phyloP scores from a whole-genome alignment of 2,329 filamentous ascomycete genomes.

The Clonostachys rosea region DNA sequence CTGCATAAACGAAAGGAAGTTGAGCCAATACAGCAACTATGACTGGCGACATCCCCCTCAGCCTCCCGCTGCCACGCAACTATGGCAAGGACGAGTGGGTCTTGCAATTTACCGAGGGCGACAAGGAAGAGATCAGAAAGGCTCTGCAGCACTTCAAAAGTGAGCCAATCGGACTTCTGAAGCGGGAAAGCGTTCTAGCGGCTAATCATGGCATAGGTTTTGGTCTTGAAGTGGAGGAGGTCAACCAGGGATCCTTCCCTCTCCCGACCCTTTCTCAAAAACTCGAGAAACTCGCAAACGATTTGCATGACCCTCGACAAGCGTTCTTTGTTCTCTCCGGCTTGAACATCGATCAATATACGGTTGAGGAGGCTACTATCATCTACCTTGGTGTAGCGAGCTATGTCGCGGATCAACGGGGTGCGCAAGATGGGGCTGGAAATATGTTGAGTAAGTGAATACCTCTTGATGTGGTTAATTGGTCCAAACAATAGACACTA shows the following conservation, averaged over 20 bases:
- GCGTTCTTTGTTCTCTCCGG: conserved; percentile 2
- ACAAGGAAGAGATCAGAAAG: not conserved
- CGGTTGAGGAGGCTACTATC: not conserved
- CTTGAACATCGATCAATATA: not conserved
- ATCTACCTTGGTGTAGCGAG: conserved; percentile 1
- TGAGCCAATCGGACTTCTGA: no score
- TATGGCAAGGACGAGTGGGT: not conserved
- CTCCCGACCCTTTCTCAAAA: conserved; percentile 1
- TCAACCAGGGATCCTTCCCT: not conserved
- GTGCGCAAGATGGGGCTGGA: not conserved
- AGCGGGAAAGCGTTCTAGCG: no score
- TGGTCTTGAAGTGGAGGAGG: no score
- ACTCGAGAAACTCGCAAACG: not conserved
- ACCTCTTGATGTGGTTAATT: not conserved
- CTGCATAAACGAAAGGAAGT: no score
- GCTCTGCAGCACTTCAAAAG: not conserved
- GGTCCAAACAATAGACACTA: not conserved
- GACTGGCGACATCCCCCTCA: no score
- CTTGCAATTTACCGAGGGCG: not conserved
- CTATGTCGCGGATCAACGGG: conserved; percentile 1
- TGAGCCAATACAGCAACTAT: no score
- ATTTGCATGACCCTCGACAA: not conserved
- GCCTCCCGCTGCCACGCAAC: no score
- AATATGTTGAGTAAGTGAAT: not conserved
- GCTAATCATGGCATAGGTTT: no score